Conservation (phyloP, 129 eudicot species). For the Flaveria robusta region DNA sequence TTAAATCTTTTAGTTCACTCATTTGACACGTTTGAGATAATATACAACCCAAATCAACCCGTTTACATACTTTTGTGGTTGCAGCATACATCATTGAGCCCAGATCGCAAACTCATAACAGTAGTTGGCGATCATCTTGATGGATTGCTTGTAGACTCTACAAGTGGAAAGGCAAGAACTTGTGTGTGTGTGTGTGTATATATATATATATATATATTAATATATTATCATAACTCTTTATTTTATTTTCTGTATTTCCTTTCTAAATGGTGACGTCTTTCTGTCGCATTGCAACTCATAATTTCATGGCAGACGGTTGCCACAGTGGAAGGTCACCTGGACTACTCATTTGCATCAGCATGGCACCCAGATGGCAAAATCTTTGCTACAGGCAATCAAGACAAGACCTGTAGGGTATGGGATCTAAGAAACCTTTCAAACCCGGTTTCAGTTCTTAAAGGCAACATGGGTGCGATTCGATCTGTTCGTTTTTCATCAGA, state of each 20-base stretch:
- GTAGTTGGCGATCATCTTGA: constrained; percentile 78
- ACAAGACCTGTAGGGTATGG: constrained; percentile 92
- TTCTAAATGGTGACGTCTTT: background rate
- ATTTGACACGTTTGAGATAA: background rate
- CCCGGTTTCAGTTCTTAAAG: constrained; percentile 58
- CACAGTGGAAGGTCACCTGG: constrained; percentile 69
- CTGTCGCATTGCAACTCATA: background rate
- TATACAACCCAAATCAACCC: background rate
- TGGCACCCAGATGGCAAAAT: constrained; percentile 42
- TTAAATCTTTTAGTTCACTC: background rate
- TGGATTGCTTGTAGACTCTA: constrained; percentile 74
- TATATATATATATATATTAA: no score
- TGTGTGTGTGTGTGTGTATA: no score
- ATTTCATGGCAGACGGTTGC: constrained; percentile 50
- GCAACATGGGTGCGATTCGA: constrained; percentile 79
- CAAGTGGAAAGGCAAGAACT: constrained; percentile 63
- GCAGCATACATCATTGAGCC: constrained; percentile 93
- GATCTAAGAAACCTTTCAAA: constrained; percentile 62
- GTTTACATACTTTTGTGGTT: constrained; percentile 15
- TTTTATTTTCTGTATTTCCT: background rate
- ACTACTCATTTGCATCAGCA: constrained; percentile 79
- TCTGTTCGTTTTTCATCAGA: constrained; percentile 73
- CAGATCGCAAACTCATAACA: constrained; percentile 61
- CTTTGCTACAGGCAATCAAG: constrained; percentile 85
- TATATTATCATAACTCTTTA: background rate